These are phyloP conservation scores for Saccharomycodes ludwigii DNA, from an alignment of 805 yeast genomes.

Conservation along the genomic window DNA sequence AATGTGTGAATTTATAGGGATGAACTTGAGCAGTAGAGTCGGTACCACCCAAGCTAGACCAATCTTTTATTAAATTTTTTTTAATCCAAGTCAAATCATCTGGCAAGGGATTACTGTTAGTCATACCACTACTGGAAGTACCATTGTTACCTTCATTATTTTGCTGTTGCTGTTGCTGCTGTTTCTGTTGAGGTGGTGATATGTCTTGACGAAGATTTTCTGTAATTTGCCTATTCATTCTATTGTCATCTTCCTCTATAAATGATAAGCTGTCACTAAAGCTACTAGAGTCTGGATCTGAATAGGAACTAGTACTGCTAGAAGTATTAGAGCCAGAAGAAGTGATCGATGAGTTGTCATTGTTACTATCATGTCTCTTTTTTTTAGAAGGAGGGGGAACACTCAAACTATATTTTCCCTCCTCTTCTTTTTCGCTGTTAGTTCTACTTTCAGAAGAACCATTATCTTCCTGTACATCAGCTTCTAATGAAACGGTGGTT, in stretches of 20 bases:
- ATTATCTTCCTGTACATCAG: constrained; percentile 42
- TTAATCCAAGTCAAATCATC: constrained; percentile 67
- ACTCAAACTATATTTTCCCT: constrained; percentile 5
- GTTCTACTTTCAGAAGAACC: no score
- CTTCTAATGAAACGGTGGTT: constrained; percentile 78
- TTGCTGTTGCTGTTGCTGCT: constrained; percentile 4
- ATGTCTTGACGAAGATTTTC: neutral
- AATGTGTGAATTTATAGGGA: constrained; percentile 88
- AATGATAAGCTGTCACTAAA: no score
- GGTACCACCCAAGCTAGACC: constrained; percentile 72
- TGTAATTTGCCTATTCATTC: no score
- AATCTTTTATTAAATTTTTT: constrained; percentile 47
- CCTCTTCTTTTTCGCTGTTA: constrained; percentile 13
- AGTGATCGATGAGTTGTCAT: constrained; percentile 3
- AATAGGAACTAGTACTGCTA: constrained; percentile 2
- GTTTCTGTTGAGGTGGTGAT: neutral
- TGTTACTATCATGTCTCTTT: constrained; percentile 6
- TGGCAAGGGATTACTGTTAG: constrained; percentile 31
- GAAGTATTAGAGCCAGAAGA: neutral
- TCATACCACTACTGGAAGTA: constrained; percentile 8
- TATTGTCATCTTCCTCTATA: constrained; percentile 1
- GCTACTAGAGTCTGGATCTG: constrained; percentile 1
- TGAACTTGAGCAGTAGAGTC: constrained; percentile 95
- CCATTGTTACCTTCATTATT: constrained; percentile 4
- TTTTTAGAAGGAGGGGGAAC: constrained; percentile 5